Conservation (phyloP, 345 rosid species). For the Lumnitzera littorea region DNA sequence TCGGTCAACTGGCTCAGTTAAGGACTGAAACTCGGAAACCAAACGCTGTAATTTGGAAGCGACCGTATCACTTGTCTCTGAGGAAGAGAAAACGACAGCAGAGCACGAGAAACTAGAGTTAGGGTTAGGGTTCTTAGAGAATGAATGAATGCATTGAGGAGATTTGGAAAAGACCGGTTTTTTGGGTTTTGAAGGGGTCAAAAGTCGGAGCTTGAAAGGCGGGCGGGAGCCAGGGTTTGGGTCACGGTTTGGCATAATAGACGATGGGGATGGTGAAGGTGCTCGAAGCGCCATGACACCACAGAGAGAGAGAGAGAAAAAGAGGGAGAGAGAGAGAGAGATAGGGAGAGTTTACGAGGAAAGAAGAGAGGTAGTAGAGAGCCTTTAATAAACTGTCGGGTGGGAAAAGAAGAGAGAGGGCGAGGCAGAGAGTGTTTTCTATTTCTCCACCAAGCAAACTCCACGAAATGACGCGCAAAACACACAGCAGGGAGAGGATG, state of each 20-base stretch:
- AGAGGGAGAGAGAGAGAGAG: no score
- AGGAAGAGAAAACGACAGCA: conserved; percentile 40
- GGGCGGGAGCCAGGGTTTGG: not conserved
- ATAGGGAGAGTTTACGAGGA: not conserved
- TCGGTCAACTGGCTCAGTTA: conserved; percentile 51
- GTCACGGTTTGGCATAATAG: no score
- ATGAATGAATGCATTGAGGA: conserved; percentile 29
- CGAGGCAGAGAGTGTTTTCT: not conserved
- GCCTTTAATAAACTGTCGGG: conserved; percentile 2
- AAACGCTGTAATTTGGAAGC: conserved; percentile 42
- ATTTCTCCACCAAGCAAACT: not conserved
- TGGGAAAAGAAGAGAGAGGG: not conserved
- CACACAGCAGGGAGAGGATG: no score
- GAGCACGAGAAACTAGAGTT: conserved; percentile 41
- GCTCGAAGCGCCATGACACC: no score
- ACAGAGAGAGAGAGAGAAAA: not conserved
- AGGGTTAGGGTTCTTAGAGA: conserved; percentile 7
- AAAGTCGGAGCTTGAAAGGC: not conserved
- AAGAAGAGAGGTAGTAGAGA: no score
- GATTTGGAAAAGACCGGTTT: conserved; percentile 17
- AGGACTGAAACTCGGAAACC: conserved; percentile 57
- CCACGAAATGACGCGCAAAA: not conserved
- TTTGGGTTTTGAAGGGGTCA: conserved; percentile 6
- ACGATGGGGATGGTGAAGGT: no score
- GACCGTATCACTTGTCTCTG: conserved; percentile 35